Percentiles rank a stretch among this genome's conserved stretches.
phyloP scores from a whole-genome alignment of 1,284 basidiomycete species.

The Ustilago crameri region DNA sequence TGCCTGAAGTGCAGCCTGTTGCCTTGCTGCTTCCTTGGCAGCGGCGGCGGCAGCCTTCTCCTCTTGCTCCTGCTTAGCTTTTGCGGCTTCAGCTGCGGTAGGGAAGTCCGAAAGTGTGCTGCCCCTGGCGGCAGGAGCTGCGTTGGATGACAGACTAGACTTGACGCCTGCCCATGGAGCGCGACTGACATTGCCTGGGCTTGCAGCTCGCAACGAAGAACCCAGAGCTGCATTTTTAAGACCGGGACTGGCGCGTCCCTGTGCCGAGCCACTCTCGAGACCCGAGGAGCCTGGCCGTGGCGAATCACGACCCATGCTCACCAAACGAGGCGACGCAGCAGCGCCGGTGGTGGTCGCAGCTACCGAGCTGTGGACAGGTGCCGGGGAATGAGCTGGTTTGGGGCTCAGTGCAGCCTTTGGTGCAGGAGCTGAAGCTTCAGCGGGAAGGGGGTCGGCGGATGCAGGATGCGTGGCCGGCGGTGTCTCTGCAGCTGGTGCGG shows the following conservation, averaged over 20 bases:
- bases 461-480: not conserved
- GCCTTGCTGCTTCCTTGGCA: conserved; percentile 52
- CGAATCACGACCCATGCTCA: conserved; percentile 50
- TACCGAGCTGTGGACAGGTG: conserved; percentile 5
- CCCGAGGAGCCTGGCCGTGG: conserved; percentile 40
- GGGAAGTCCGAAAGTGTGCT: conserved; percentile 60
- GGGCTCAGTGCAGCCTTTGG: conserved; percentile 25
- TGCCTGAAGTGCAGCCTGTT: conserved; percentile 52
- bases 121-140: conserved; percentile 16
- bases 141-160: conserved; percentile 22
- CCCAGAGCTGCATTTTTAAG: conserved; percentile 52
- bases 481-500: conserved; percentile 8
- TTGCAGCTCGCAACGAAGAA: conserved; percentile 27
- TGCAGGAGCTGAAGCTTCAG: conserved; percentile 31
- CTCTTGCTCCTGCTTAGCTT: conserved; percentile 60
- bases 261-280: conserved; percentile 33
- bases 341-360: conserved; percentile 10
- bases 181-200: conserved; percentile 40
- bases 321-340: conserved; percentile 49
- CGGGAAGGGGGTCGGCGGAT: conserved; percentile 26
- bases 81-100: conserved; percentile 64
- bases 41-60: conserved; percentile 56
- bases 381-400: conserved; percentile 19
- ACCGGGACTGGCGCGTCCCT: conserved; percentile 48
- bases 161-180: conserved; percentile 60